Conservation (phyloP, 352 stramenopile genomes). For the Peronospora belbahrii region DNA sequence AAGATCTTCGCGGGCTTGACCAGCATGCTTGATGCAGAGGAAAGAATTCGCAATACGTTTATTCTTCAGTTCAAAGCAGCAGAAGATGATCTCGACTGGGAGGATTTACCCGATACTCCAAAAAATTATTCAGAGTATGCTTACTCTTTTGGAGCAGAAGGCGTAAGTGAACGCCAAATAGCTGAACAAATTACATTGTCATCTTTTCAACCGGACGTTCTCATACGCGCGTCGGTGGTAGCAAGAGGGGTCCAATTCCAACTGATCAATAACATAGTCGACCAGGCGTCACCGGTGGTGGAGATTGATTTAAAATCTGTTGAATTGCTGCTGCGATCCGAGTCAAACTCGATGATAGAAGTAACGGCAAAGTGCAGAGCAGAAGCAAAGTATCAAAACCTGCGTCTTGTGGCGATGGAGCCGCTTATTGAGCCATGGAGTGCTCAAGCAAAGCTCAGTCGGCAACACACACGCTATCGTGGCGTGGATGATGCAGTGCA, state of each 20-base stretch:
- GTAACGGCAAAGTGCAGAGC: slow-evolving; percentile 31
- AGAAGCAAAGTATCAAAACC: slow-evolving; percentile 81
- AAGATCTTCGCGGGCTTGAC: slow-evolving; percentile 37
- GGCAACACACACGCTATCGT: slow-evolving; percentile 13
- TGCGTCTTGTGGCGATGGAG: slow-evolving; percentile 72
- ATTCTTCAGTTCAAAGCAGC: slow-evolving; percentile 26
- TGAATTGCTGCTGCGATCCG: slow-evolving; percentile 24
- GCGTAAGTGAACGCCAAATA: slow-evolving; percentile 2
- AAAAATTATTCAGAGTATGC: slow-evolving; percentile 31
- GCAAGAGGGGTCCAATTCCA: slow-evolving; percentile 46
- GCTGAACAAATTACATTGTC: slow-evolving; percentile 2
- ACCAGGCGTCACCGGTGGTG: slow-evolving; percentile 70
- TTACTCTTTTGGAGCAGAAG: slow-evolving; percentile 24
- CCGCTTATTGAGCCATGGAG: slow-evolving; percentile 79
- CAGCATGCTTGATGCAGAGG: slow-evolving; percentile 33
- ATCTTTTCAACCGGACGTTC: slow-evolving; percentile 15
- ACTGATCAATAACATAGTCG: slow-evolving; percentile 79
- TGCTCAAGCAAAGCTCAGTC: slow-evolving; percentile 34
- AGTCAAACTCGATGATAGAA: slow-evolving; percentile 31
- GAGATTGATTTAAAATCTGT: slow-evolving; percentile 47
- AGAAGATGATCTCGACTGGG: slow-evolving; percentile 41
- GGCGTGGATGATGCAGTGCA: slow-evolving; percentile 18
- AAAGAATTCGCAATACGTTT: slow-evolving; percentile 38
- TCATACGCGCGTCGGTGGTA: slow-evolving; percentile 26
- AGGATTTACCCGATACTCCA: slow-evolving; percentile 24